phyloP scores from a whole-genome alignment of 352 stramenopile genomes.

The Albugo candida region DNA sequence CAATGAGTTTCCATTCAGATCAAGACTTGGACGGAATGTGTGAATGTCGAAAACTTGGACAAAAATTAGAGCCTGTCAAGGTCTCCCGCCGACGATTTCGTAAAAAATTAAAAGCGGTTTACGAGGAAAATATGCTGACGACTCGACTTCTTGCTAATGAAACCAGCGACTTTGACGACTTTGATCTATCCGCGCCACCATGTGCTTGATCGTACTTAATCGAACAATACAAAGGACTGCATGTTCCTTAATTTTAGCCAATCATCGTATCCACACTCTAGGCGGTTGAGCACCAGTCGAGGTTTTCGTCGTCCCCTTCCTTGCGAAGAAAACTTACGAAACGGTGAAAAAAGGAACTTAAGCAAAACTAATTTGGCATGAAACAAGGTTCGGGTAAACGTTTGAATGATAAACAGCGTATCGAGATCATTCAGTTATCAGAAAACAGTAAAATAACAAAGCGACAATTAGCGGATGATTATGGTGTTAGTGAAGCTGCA shows the following conservation, averaged over 20 bases:
- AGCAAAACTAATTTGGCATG: no score
- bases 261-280: no score
- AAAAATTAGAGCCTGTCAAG: conserved; percentile 26
- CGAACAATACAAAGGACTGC: no score
- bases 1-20: background rate
- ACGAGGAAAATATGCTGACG: conserved; percentile 17
- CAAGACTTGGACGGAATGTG: no score
- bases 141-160: background rate
- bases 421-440: conserved; percentile 68
- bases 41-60: conserved; percentile 14
- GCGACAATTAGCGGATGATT: conserved; percentile 52
- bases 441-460: conserved; percentile 65
- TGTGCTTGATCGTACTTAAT: no score
- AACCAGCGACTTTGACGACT: background rate
- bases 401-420: conserved; percentile 59
- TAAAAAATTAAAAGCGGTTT: conserved; percentile 13
- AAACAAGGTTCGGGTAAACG: conserved; percentile 21
- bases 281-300: no score
- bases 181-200: background rate
- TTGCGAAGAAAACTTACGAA: no score
- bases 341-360: no score
- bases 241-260: no score
- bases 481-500: conserved; percentile 53
- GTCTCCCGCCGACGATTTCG: conserved; percentile 11
- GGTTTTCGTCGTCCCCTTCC: no score